Percentiles rank a stretch among this genome's conserved stretches.
Evolutionary conservation across 768 basidiomycete species (phyloP).

Genomic region (Tephrocybe sp.): DNA sequence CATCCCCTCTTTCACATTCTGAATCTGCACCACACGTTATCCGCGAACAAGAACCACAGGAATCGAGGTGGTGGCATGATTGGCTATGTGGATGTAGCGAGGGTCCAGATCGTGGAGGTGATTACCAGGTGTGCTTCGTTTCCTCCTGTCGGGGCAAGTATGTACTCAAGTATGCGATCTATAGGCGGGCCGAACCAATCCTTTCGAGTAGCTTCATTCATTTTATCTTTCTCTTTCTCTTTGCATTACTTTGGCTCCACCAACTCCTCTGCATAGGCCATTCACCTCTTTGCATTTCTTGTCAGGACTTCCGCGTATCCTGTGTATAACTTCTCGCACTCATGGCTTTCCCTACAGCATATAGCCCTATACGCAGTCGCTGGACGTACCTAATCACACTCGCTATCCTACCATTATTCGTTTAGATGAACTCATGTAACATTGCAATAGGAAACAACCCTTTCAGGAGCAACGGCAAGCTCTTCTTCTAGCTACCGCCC

Average conservation of each 20-base stretch:
- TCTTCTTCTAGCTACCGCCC: too few relatives aligned
- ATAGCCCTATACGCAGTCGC: too few relatives aligned
- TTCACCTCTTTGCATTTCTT: background rate
- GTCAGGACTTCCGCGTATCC: background rate
- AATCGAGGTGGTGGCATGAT: constrained; percentile 79
- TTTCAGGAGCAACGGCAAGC: too few relatives aligned
- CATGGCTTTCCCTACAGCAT: too few relatives aligned
- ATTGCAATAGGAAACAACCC: too few relatives aligned
- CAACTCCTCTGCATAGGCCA: background rate
- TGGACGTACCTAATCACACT: too few relatives aligned
- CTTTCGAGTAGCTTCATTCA: constrained; percentile 40
- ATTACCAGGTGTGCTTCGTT: constrained; percentile 58
- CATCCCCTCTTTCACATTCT: constrained; percentile 26
- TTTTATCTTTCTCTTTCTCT: background rate
- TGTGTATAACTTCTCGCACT: too few relatives aligned
- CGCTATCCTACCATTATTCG: too few relatives aligned
- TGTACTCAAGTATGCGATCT: too few relatives aligned
- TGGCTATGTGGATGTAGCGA: constrained; percentile 83
- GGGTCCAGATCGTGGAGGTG: constrained; percentile 70
- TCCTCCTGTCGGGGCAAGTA: background rate
- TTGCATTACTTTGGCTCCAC: background rate
- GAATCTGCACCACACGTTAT: constrained; percentile 15
- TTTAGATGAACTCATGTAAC: too few relatives aligned
- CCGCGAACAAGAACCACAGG: constrained; percentile 34
- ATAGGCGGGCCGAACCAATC: constrained; percentile 77